Base-by-base conservation (phyloP, 2,329 filamentous ascomycete species). In the Ascochyta fabae region DNA sequence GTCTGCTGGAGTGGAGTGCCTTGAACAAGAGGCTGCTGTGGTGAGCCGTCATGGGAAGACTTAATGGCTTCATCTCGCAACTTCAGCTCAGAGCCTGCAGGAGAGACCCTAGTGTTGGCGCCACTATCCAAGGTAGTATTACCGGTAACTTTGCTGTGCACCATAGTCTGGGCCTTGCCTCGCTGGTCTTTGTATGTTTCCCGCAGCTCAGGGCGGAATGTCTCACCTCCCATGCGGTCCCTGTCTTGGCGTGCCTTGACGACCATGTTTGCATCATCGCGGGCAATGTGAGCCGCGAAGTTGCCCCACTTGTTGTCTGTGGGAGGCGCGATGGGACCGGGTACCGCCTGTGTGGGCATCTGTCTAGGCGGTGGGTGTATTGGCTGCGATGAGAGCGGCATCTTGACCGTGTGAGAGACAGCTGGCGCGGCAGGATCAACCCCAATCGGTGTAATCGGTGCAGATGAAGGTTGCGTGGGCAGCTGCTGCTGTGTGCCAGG, bases 121-220 rank as follows among this genome's bases (percentile, higher is more conserved):
- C 13, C 38, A 23, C 43, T 47, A 2, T 66, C 61, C 22, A 58
- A 33, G 15, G 59, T 26, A 34, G 59, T 29, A 22, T 53, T 61
- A n/a, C 62, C 62, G 41, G 59, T 62, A 36, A 70, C 61, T 34
- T 67, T 65, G 39, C 53, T 58, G 33, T 74, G 70, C 44, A 73
- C 16, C 4, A 63, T 70, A n/a, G 59, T 63, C 51, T 74, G 68
- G 23, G 67, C 58, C 44, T 72, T 67, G 24, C 70, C 70, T 15
- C 64, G 58, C 41, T 65, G 64, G 38, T 73, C 71, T 23, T 64
- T 71, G 56, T 67, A 75, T 3, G 62, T 71, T 48, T 75, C 71
- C 26, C 65, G 66, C 22, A 75, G 57, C 48, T 75, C 71, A 15
- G 73, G 70, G 27, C 69, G 66, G 53, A 69, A 70, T 23, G 61